Base-by-base conservation (phyloP, 2,329 filamentous ascomycete genomes). In the Neofusicoccum cordaticola region DNA sequence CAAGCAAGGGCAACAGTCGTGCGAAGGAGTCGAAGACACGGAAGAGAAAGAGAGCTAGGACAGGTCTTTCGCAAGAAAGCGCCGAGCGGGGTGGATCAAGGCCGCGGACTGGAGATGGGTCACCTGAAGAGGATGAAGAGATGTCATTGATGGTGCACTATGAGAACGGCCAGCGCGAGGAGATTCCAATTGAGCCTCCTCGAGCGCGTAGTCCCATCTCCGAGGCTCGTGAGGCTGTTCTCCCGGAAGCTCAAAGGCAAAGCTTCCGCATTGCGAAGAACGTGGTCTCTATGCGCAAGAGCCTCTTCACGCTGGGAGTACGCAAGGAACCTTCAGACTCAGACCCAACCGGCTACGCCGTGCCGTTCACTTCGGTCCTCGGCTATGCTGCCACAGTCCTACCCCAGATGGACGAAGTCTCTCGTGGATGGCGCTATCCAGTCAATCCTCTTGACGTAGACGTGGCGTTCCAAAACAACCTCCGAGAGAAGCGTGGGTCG, bases 121-220 rank as follows among this genome's bases (percentile, higher is more conserved):
- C 62, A 17, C 67, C 62, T 22, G 61, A 71, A 70, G 66, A 76
- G 72, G 57, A 77, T 69, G 77, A 78, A 42, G 78, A 82, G 13
- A 76, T 85, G 39, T 81, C 85, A 2, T 77, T 88, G 39, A 77
- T 84, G 50, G 82, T 88, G 2, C 82, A 83, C 9, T 88, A 87
- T 69, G 81, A 81, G 11, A 88, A 88, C 69, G 85, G 86, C 1
- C 83, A 87, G 57, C 83, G 80, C 57, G 85, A 87, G 69, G 82
- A 88, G 66, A 83, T 88, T 35, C 79, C 81, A 1, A 78, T 88
- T 15, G 75, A 79, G 8, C 64, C 72, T 7, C 39, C 65, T 35
- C 60, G 67, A 11, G 68, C 75, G 31, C 69, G 72, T 34, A 73
- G 67, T 44, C 70, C 70, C 3, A 67, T 71, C 34, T 72, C 78